Percentiles rank a stretch among this genome's conserved stretches.
phyloP scores from a whole-genome alignment of 352 stramenopile genomes.

The Globisporangium perplexum region DNA sequence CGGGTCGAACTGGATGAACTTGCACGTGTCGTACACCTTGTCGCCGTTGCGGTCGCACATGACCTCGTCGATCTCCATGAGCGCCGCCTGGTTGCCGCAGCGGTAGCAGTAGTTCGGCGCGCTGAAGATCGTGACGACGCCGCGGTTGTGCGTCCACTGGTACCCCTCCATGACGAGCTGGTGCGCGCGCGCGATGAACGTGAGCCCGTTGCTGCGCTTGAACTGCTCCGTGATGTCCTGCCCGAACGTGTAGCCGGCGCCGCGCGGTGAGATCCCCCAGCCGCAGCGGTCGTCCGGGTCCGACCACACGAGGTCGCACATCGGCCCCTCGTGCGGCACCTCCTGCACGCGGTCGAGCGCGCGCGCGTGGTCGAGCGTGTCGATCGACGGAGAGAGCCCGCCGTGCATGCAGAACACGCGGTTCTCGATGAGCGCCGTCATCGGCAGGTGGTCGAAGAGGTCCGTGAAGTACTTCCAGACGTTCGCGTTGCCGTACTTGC shows the following conservation, averaged over 20 bases:
- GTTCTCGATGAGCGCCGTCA: constrained; percentile 87
- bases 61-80: constrained; percentile 94
- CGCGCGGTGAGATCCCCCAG: constrained; percentile 84
- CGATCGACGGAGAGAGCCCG: constrained; percentile 82
- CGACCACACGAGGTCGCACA: constrained; percentile 88
- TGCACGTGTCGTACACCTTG: constrained; percentile 90
- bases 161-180: constrained; percentile 94
- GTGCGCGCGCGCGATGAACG: constrained; percentile 82
- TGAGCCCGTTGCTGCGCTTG: constrained; percentile 86
- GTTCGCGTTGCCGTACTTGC: constrained; percentile 81
- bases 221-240: constrained; percentile 89
- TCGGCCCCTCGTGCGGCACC: constrained; percentile 82
- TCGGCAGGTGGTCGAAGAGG: constrained; percentile 84
- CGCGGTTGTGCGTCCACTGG: constrained; percentile 90
- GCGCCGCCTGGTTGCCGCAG: constrained; percentile 94
- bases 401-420: constrained; percentile 89
- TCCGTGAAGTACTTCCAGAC: constrained; percentile 91
- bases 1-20: constrained; percentile 91
- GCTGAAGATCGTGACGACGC: constrained; percentile 91
- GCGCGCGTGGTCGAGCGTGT: constrained; percentile 83
- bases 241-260: constrained; percentile 84
- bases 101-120: constrained; percentile 95
- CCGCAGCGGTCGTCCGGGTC: constrained; percentile 84
- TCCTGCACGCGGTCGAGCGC: constrained; percentile 83
- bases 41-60: constrained; percentile 83